Conservation (phyloP, 1,284 basidiomycete species). For the Boletus semigastroideus region DNA sequence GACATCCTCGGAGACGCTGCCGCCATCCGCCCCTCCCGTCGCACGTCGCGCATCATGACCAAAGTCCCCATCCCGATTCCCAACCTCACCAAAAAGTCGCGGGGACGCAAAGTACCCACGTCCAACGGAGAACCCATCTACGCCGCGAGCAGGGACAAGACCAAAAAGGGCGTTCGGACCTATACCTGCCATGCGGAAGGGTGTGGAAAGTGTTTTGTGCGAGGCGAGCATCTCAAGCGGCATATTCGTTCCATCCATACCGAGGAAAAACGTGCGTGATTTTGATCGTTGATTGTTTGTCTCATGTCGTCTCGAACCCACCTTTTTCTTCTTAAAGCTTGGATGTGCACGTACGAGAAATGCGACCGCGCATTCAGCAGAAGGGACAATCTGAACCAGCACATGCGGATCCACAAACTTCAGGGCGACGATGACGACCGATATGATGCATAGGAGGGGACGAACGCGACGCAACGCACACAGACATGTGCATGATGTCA, state of each 20-base stretch:
- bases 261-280: conserved; percentile 60
- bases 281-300: background rate
- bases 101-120: conserved; percentile 70
- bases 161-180: conserved; percentile 39
- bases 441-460: background rate
- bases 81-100: conserved; percentile 73
- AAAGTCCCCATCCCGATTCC: conserved; percentile 61
- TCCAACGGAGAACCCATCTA: conserved; percentile 26
- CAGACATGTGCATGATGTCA: conserved; percentile 1
- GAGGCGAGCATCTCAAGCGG: conserved; percentile 69
- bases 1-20: background rate
- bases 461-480: background rate
- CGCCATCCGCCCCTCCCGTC: conserved; percentile 18
- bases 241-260: conserved; percentile 69
- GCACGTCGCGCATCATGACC: conserved; percentile 21
- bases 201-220: conserved; percentile 57
- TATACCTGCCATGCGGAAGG: conserved; percentile 53
- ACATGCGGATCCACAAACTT: conserved; percentile 63
- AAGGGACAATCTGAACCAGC: conserved; percentile 79
- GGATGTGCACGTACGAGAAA: conserved; percentile 63
- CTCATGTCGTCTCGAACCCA: background rate
- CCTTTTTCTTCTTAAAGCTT: conserved; percentile 39
- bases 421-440: conserved; percentile 21
- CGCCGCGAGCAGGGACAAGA: conserved; percentile 29
- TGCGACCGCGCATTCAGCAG: conserved; percentile 79